Evolutionary conservation across 169 alveolate species (phyloP).

Genomic region (Plasmodium ovale): DNA sequence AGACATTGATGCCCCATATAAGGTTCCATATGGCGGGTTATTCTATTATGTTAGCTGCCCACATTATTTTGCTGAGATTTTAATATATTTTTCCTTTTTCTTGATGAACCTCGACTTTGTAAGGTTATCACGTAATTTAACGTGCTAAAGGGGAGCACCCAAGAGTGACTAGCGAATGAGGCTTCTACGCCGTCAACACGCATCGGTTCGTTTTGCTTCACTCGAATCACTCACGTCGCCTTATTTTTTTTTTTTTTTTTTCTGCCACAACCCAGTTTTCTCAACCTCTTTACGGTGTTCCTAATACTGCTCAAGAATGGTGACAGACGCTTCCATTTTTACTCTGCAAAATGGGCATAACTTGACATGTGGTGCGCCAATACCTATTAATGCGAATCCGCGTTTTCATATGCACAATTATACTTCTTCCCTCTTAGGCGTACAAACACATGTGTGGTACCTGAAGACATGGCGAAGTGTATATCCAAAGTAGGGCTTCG

Average conservation of each 20-base stretch:
- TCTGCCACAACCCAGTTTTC: conserved; percentile 1
- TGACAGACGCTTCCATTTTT: neutral
- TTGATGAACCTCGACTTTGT: conserved; percentile 42
- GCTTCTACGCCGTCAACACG: no score
- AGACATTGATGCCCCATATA: conserved; percentile 75
- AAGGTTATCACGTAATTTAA: conserved; percentile 24
- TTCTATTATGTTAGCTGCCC: conserved; percentile 87
- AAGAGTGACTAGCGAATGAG: no score
- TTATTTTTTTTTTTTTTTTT: conserved; percentile 10
- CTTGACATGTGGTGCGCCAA: no score
- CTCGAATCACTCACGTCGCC: no score
- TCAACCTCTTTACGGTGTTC: conserved; percentile 32
- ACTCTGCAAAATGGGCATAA: no score
- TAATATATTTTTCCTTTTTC: conserved; percentile 82
- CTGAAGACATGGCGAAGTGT: conserved; percentile 54
- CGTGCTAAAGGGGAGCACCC: no score
- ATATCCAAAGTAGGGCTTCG: conserved; percentile 77
- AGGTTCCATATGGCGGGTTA: conserved; percentile 86
- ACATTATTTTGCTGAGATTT: conserved; percentile 87
- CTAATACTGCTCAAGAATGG: conserved; percentile 46
- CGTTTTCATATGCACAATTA: no score
- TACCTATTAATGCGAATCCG: no score
- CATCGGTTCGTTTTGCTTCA: neutral
- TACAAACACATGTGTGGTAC: conserved; percentile 78
- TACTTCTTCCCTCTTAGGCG: conserved; percentile 40